Evolutionary conservation across 2,329 filamentous ascomycete species (phyloP), one percentile per base, ranked within the genome.

Genomic region (Mycosphaerella sp.): DNA sequence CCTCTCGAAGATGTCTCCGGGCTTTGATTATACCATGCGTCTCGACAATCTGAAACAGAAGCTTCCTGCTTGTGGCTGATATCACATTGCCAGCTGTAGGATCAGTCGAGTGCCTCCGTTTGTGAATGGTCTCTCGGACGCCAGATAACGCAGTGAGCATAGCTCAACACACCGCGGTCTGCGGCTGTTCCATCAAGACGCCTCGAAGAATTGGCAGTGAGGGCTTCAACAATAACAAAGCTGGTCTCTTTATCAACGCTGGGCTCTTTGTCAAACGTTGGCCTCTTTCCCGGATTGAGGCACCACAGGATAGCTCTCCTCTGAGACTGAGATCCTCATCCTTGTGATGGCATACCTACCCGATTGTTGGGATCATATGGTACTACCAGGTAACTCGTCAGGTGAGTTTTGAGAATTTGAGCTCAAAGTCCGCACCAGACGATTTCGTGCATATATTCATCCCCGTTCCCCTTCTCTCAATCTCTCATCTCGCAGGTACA

Each of bases 31-130:
- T 39, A 38, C 23, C 7, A 9, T 42, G 38, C 26, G 31, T 42
- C 36, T 49, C 47, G 31, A 39, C 34, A 38, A 44, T 54, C 40
- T 54, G 52, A 54, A 54, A 49, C 52, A 49, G 23, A 34, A 36
- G 40, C 52, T 42, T 32, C 39, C 49, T 45, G 40, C 38, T 26
- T 41, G 40, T 34, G 46, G 38, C 32, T 40, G 21, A 49, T 32
- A 40, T 29, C 26, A 32, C 39, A 48, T 48, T 48, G 41, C 52
- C 38, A 54, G 49, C 49, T 45, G 48, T 21, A 39, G 12, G 52
- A 49, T 31, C 48, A 49, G 45, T 45, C 45, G 52, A 48, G 38
- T 26, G 52, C 47, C 42, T 41, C 47, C 36, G 47, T 17, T 36
- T 12, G 34, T n/a, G 7, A 38, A 6, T 38, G 10, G 12, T 4